Base-by-base conservation (phyloP, 306 rosid genomes). In the Lathyrus aphaca region DNA sequence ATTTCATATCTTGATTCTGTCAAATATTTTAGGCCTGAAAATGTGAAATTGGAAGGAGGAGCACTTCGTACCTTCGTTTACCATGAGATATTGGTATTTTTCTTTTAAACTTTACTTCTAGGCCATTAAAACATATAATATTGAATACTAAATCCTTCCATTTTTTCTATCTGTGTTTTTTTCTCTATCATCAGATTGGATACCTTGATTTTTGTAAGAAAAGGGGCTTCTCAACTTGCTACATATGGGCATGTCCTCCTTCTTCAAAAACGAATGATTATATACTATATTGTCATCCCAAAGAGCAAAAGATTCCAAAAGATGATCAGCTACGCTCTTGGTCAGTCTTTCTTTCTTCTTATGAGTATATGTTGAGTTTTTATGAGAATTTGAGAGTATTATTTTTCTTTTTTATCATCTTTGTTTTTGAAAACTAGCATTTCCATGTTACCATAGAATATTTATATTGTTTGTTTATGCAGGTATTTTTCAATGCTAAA, bases 161-260 rank as follows among this genome's bases (percentile, higher is more conserved):
- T 37, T 72, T 8, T 3, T 64, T 80, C n/a, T 17, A 13, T 55
- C 48, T 5, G 29, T 32, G 4, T 4, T 6, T 27, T 13, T 51
- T 8, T 23, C 5, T 74, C 54, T 59, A 16, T 55, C 16, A 23
- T 64, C 81, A 87, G 89, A 80, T 88, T 53, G 90, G 90, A 40
- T 91, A 91, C 73, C 92, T 91, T 27, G 92, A 85, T 38, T 84
- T 53, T 72, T 84, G 91, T 71, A 91, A 91, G 85, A 83, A 64
- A 63, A 67, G 83, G 21, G 95, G 96, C 46, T 90, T 90, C 23
- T 44, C 82, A 16, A 84, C 79, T 42, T 86, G 89, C 76, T 79
- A 84, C 29, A 44, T 90, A 51, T 86, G 89, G 89, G 79, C 89
- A 0, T 87, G 90, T 74, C 86, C 90, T 40, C 90, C 92, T 3